phyloP scores from a whole-genome alignment of 495 filamentous ascomycete species.

The Aspergillus biplanus region DNA sequence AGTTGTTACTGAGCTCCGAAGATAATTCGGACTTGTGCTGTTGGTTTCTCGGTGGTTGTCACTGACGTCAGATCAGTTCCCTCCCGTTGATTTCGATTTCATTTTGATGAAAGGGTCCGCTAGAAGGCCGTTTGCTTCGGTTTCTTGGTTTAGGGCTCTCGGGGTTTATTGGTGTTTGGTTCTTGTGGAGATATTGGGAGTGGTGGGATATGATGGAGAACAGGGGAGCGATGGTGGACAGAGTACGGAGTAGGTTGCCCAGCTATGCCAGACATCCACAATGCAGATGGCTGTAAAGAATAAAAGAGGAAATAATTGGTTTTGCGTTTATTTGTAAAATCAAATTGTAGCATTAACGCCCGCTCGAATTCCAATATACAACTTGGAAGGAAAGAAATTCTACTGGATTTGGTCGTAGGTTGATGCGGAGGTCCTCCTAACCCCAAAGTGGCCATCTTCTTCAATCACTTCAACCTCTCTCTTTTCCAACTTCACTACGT shows the following conservation, averaged over 20 bases:
- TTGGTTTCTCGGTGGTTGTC: neutral
- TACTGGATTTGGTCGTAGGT: conserved; percentile 20
- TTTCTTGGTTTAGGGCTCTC: neutral
- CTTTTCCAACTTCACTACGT: conserved; percentile 74
- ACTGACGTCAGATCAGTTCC: conserved; percentile 6
- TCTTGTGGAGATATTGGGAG: no score
- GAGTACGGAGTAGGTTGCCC: no score
- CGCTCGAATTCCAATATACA: no score
- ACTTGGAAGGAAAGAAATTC: no score
- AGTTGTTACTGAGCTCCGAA: conserved; percentile 16
- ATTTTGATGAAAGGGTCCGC: no score
- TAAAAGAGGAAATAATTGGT: neutral
- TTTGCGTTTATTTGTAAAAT: neutral
- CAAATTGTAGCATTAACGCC: neutral
- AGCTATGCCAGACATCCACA: neutral
- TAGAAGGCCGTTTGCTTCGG: neutral
- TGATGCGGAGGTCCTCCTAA: conserved; percentile 44
- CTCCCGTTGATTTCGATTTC: neutral
- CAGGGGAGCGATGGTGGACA: no score
- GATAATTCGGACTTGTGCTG: conserved; percentile 15
- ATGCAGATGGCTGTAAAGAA: neutral
- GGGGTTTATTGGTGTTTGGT: neutral
- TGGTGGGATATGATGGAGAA: no score
- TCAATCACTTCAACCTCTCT: conserved; percentile 60
- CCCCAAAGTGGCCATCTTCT: conserved; percentile 70